Percentiles rank a stretch among this genome's conserved stretches.
These are phyloP conservation scores for Kuraishia floccosa DNA, from an alignment of 805 yeast species.

Conservation along the genomic window DNA sequence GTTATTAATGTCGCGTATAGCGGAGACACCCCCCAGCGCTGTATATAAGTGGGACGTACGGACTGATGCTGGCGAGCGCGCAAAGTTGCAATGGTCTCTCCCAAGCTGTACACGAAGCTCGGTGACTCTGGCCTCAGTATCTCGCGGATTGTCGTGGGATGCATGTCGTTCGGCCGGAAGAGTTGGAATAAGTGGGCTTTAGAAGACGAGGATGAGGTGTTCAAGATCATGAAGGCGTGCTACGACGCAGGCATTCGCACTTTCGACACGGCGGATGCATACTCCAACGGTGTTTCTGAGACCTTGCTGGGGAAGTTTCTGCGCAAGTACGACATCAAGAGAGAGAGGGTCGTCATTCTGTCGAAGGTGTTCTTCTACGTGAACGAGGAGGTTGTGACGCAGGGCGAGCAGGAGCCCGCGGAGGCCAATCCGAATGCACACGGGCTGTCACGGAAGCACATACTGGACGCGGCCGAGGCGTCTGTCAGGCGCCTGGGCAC, in stretches of 20 bases:
- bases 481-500: constrained; percentile 37
- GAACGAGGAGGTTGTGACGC: constrained; percentile 5
- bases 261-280: constrained; percentile 38
- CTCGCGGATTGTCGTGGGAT: constrained; percentile 39
- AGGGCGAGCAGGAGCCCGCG: constrained; percentile 2
- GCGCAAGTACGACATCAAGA: constrained; percentile 33
- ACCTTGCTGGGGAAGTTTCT: constrained; percentile 39
- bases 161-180: constrained; percentile 39
- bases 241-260: constrained; percentile 38
- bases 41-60: no score
- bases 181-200: constrained; percentile 31
- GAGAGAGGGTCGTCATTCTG: constrained; percentile 46
- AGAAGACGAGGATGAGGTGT: constrained; percentile 34
- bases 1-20: no score
- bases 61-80: no score
- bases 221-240: constrained; percentile 29
- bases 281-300: constrained; percentile 38
- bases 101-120: constrained; percentile 8
- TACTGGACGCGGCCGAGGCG: constrained; percentile 27
- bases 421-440: constrained; percentile 15
- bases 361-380: constrained; percentile 28
- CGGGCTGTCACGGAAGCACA: constrained; percentile 34
- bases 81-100: no score
- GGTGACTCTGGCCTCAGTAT: constrained; percentile 39
- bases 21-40: no score